These are phyloP conservation scores for Fusarium veterinarium DNA, from an alignment of 2,329 filamentous ascomycete species.

Conservation along the genomic window DNA sequence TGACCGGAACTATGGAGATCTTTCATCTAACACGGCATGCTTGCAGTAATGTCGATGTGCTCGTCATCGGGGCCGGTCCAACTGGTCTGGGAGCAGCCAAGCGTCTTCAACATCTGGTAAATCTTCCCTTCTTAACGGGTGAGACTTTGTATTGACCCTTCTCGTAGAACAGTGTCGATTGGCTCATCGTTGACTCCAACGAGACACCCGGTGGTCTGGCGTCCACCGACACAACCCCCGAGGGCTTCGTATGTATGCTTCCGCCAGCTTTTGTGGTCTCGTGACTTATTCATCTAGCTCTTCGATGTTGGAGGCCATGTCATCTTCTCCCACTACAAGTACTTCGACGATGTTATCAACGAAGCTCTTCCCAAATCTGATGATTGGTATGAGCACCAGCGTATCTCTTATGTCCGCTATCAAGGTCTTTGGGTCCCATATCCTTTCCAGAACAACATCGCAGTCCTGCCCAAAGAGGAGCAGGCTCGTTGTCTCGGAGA, in stretches of 20 bases:
- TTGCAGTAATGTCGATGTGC: conserved; percentile 88
- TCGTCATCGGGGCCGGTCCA: conserved; percentile 97
- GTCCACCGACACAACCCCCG: conserved; percentile 91
- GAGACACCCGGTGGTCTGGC: conserved; percentile 95
- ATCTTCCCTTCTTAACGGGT: conserved; percentile 37
- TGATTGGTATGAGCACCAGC: conserved; percentile 98
- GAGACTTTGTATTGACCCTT: conserved; percentile 35
- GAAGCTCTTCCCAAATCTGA: conserved; percentile 93
- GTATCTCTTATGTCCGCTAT: conserved; percentile 98
- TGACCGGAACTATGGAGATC: rapidly evolving
- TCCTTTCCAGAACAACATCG: conserved; percentile 99
- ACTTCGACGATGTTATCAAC: conserved; percentile 99
- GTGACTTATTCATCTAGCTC: conserved; percentile 65
- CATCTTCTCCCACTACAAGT: conserved; percentile 99
- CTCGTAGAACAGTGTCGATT: conserved; percentile 84
- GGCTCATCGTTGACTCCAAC: conserved; percentile 94
- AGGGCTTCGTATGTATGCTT: conserved; percentile 84
- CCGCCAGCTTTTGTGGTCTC: too few species aligned
- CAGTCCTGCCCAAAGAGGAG: conserved; percentile 96
- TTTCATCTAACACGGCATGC: background rate
- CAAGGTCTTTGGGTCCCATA: conserved; percentile 97
- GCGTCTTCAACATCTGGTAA: conserved; percentile 94
- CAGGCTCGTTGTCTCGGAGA: conserved; percentile 94
- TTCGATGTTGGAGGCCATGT: conserved; percentile 99
- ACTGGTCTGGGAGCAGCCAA: conserved; percentile 98